phyloP scores from a whole-genome alignment of 345 rosid genomes.

The Salix koriyanagi region DNA sequence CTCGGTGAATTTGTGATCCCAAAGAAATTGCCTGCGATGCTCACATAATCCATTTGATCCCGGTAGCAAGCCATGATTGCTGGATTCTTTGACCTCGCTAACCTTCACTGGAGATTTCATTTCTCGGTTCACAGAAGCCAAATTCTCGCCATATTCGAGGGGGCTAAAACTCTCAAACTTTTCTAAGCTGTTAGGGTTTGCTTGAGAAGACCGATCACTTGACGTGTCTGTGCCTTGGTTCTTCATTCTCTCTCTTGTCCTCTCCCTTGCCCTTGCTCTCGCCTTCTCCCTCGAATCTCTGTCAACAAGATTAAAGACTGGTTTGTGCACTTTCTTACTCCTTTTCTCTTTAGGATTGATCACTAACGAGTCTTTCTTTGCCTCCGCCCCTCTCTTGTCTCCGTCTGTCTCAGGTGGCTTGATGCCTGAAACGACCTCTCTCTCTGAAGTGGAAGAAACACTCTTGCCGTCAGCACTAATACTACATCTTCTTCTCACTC shows the following conservation, averaged over 20 bases:
- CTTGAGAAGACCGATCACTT: constrained; percentile 20
- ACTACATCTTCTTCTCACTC: constrained; percentile 13
- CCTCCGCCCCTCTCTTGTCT: constrained; percentile 6
- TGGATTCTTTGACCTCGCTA: constrained; percentile 17
- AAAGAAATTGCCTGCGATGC: constrained; percentile 53
- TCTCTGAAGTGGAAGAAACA: constrained; percentile 34
- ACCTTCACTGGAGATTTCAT: constrained; percentile 8
- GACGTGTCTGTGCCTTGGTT: constrained; percentile 23
- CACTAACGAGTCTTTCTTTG: constrained; percentile 10
- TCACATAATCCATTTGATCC: constrained; percentile 37
- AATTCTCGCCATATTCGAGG: constrained; percentile 19
- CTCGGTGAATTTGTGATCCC: constrained; percentile 25
- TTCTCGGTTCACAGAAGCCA: constrained; percentile 17
- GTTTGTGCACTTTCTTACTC: constrained; percentile 16
- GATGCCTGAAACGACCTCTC: constrained; percentile 37
- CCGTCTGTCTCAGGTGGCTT: constrained; percentile 15
- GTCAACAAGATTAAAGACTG: constrained; percentile 11
- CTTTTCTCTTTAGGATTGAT: constrained; percentile 7
- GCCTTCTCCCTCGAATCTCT: constrained; percentile 57
- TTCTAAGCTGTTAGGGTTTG: constrained; percentile 35
- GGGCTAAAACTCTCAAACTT: constrained; percentile 13
- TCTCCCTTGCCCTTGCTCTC: constrained; percentile 68
- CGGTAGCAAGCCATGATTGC: constrained; percentile 16
- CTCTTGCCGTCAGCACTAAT: constrained; percentile 9
- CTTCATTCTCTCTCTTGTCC: constrained; percentile 53